A percentile compares a stretch with the other conserved stretches of the same genome.
phyloP scores from a whole-genome alignment of 1,284 basidiomycete genomes.

The Rhodotorula mucilaginosa region DNA sequence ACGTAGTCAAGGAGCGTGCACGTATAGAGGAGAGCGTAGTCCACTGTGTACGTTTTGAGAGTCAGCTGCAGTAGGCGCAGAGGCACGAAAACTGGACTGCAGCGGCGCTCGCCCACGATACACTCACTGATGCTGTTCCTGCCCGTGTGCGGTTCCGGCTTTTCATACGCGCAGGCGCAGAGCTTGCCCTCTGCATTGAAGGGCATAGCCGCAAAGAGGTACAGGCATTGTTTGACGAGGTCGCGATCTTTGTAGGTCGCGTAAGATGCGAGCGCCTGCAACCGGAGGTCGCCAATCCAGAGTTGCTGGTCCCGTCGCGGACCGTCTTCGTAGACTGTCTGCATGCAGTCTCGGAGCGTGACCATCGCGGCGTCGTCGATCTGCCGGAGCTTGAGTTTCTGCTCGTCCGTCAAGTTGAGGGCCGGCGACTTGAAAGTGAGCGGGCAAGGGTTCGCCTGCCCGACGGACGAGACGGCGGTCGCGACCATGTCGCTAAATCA shows the following conservation, averaged over 20 bases:
- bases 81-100: background rate
- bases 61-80: background rate
- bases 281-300: constrained; percentile 12
- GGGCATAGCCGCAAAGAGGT: constrained; percentile 42
- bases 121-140: constrained; percentile 35
- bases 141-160: constrained; percentile 35
- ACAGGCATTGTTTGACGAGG: constrained; percentile 43
- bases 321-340: constrained; percentile 43
- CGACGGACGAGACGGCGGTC: constrained; percentile 6
- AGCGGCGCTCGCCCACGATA: too few species aligned
- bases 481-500: background rate
- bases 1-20: constrained; percentile 32
- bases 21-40: constrained; percentile 43
- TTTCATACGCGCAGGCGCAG: constrained; percentile 42
- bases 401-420: background rate
- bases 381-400: background rate
- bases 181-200: constrained; percentile 37
- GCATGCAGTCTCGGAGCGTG: constrained; percentile 36
- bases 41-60: constrained; percentile 21
- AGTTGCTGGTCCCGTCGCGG: constrained; percentile 41
- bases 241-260: constrained; percentile 36
- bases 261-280: constrained; percentile 37
- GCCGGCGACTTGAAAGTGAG: background rate
- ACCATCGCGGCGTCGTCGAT: constrained; percentile 29
- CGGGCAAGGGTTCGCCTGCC: background rate